These are phyloP conservation scores for Nannochloropsis oceanica DNA, from an alignment of 108 stramenopile genomes.

Conservation along the genomic window DNA sequence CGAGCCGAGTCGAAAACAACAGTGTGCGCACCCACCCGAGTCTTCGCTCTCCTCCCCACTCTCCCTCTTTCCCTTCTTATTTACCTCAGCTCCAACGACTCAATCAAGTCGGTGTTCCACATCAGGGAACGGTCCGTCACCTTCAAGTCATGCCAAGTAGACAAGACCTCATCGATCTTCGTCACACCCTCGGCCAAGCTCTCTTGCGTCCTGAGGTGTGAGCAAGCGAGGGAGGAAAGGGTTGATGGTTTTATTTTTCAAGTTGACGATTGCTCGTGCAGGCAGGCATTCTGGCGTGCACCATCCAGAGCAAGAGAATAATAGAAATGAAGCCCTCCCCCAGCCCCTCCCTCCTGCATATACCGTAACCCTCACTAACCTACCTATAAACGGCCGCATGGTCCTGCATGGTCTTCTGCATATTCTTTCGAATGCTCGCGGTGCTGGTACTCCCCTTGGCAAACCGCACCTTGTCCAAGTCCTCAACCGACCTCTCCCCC, in stretches of 20 bases:
- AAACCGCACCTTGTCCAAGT: constrained; percentile 75
- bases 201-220: constrained; percentile 48
- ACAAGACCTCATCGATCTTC: not conserved
- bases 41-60: not conserved
- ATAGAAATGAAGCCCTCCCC: not conserved
- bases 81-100: constrained; percentile 64
- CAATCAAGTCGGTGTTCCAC: constrained; percentile 98
- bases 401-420: constrained; percentile 95
- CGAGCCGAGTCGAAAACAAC: not conserved
- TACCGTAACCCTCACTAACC: not conserved
- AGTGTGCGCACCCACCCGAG: not conserved
- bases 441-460: constrained; percentile 58
- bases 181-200: constrained; percentile 59
- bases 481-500: constrained; percentile 65
- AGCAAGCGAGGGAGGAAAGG: not conserved
- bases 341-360: not conserved
- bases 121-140: constrained; percentile 69
- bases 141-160: not conserved
- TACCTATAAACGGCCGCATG: constrained; percentile 89
- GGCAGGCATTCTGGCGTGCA: no score
- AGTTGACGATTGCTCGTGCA: not conserved
- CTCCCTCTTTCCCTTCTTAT: not conserved
- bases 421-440: constrained; percentile 62
- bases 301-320: not conserved
- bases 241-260: not conserved